Base-by-base conservation (phyloP, 768 basidiomycete genomes). In the Kwoniella pini region DNA sequence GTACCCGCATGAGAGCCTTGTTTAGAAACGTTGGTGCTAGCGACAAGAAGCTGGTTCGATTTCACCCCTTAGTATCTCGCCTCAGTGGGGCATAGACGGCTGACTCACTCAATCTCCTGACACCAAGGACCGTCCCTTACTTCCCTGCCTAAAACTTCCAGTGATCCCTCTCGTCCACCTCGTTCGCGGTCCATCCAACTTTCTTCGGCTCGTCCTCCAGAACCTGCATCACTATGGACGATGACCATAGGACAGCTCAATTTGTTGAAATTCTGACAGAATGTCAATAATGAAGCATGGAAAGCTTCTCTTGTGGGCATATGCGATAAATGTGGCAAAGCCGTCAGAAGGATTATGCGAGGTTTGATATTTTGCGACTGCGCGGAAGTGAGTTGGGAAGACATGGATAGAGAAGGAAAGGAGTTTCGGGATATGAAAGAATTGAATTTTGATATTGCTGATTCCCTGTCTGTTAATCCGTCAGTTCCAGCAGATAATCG, bases 291-390 rank as follows among this genome's bases (percentile, higher is more conserved):
- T 4, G 87, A 82, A 0, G 84, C 81, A 71, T 92, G 91, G 75
- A 95, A 94, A 9, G 84, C 83, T 13, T 80, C 78, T 69, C 86
- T 87, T 0, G 87, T 90, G 22, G 82, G 80, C 4, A 80, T 77
- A 78, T 92, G 91, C 4, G 91, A 80, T 55, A 97, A 85, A 72
- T 98, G 97, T 0, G 95, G 96, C 1, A 99, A 83, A 57, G 94
- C 89, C 78, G 94, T 91, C 7, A 96, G 81, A 3, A 97, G 85
- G 53, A 97, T 83, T 5, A 94, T 71, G 31, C 86, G 85, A 0
- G 82, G 83, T 64, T 59, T 65, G 7, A 19, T n/a, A 0, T 26
- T 4, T 39, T 49, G 12, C 33, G 56, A 24, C 11, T 52, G 39
- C 28, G 60, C 57, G 33, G 49, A 51, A 19, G 58, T 50, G 58